A percentile compares a stretch with the other conserved stretches of the same genome.
phyloP scores from a whole-genome alignment of 176 grass and related monocot species.

The Zoysia pacifica region DNA sequence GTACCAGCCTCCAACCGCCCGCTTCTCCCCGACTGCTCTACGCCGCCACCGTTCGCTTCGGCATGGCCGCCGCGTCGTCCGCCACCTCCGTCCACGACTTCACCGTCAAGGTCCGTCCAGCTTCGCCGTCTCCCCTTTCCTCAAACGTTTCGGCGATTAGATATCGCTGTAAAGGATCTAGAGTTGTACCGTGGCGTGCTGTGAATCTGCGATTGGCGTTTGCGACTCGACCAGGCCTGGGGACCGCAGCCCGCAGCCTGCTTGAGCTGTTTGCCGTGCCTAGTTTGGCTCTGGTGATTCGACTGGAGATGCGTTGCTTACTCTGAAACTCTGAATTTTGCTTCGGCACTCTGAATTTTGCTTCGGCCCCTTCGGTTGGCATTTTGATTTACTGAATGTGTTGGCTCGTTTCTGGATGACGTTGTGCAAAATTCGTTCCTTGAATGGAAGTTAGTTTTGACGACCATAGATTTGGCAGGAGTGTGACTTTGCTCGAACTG shows the following conservation, averaged over 20 bases:
- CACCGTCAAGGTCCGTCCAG: conserved; percentile 77
- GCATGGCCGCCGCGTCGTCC: conserved; percentile 75
- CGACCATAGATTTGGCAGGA: background rate
- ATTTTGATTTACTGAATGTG: background rate
- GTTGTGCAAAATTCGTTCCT: conserved; percentile 8
- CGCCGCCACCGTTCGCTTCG: conserved; percentile 11
- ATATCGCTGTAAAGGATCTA: no score
- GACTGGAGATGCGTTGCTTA: background rate
- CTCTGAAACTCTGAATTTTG: background rate
- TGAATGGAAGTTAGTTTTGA: background rate
- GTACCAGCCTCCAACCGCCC: conserved; percentile 24
- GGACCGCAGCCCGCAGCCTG: background rate
- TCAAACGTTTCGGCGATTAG: background rate
- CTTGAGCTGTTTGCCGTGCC: background rate
- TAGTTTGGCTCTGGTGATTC: background rate
- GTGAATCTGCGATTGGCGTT: background rate
- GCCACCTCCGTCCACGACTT: conserved; percentile 78
- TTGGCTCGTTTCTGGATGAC: background rate
- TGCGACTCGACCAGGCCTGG: background rate
- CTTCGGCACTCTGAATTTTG: background rate
- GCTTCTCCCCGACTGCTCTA: background rate
- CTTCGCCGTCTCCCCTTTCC: background rate
- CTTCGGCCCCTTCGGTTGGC: conserved; percentile 5
- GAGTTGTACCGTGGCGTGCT: background rate
- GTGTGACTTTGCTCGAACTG: background rate